These are phyloP conservation scores for Marchantia polymorpha DNA, from an alignment of 225 moss, liverwort and hornwort species.

Conservation along the genomic window DNA sequence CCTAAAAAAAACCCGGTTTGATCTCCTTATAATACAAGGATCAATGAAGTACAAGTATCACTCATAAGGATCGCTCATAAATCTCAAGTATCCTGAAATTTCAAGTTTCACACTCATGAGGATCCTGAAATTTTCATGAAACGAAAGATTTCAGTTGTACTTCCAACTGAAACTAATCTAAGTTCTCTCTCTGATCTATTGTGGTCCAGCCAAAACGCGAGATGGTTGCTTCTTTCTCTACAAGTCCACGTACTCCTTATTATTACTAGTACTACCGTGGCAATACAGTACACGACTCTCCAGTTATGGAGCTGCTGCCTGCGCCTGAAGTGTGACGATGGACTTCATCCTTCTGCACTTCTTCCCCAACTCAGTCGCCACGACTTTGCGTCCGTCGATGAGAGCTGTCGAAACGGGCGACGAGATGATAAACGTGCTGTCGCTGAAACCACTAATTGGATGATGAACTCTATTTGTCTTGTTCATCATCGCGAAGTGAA, in stretches of 20 bases:
- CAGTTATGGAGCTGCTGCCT: background rate
- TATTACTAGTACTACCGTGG: background rate
- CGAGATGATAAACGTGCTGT: conserved; percentile 12
- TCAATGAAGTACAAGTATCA: background rate
- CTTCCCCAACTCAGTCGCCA: conserved; percentile 5
- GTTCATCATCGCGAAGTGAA: background rate
- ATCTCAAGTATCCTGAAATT: background rate
- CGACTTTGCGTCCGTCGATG: background rate
- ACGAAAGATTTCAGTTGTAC: background rate
- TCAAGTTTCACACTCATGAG: background rate
- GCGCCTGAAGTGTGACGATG: background rate
- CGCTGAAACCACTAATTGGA: background rate
- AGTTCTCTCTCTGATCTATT: conserved; percentile 10
- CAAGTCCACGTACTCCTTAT: conserved; percentile 15
- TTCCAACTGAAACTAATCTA: background rate
- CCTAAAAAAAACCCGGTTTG: conserved; percentile 5
- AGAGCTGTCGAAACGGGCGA: conserved; percentile 3
- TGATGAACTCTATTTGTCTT: background rate
- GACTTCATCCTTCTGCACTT: background rate
- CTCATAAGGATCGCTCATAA: background rate
- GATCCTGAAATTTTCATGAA: conserved; percentile 1
- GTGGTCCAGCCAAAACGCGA: background rate
- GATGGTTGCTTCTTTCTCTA: conserved; percentile 7
- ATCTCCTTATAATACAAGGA: background rate
- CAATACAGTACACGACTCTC: conserved; percentile 13